These are phyloP conservation scores for Hordeum vulgare DNA, from an alignment of 176 grass and related monocot species.

Conservation along the genomic window MorexV3_pseudomolecules_assembly NC_058523.1:371224935-371225434, in stretches of 20 bases:
- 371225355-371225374: background rate
- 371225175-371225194: no score
- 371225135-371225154: no score
- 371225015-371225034: background rate
- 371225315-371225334: no score
- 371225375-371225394: background rate
- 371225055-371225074: background rate
- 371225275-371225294: no score
- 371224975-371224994: slow-evolving; percentile 5
- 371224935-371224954: background rate
- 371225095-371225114: background rate
- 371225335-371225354: background rate
- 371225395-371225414: background rate
- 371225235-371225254: no score
- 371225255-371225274: no score
- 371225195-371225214: no score
- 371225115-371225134: background rate
- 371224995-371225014: background rate
- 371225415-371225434: background rate
- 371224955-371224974: background rate
- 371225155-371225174: no score
- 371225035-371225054: background rate
- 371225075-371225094: background rate
- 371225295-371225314: no score
- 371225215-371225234: no score